Evolutionary conservation across 164 flowering plant genomes (phyloP).

Genomic region (Aristolochia fimbriata): DNA sequence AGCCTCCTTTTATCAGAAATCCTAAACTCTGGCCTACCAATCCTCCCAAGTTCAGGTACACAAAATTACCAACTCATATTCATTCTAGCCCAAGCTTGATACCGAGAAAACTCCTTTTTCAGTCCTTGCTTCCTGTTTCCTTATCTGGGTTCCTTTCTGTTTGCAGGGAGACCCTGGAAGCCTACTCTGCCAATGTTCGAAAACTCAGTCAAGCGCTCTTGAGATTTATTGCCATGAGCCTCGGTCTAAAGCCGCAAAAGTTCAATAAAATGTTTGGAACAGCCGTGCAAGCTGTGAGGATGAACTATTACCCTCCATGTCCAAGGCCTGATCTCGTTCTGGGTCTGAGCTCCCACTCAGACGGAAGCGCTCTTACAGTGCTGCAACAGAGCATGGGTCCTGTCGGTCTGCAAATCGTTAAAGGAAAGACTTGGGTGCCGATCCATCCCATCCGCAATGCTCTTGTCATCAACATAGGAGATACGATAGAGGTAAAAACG

Average conservation of each 20-base stretch:
- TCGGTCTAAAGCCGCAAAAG: conserved; percentile 32
- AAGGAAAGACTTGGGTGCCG: conserved; percentile 59
- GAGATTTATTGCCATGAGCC: conserved; percentile 49
- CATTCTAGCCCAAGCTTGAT: neutral
- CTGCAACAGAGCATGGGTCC: conserved; percentile 61
- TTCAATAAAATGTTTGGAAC: conserved; percentile 70
- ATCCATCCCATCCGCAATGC: conserved; percentile 64
- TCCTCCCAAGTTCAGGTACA: conserved; percentile 61
- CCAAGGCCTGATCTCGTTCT: conserved; percentile 79
- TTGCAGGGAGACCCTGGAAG: conserved; percentile 56
- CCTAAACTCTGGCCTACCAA: conserved; percentile 42
- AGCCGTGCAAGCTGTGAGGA: conserved; percentile 81
- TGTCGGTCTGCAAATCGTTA: conserved; percentile 78
- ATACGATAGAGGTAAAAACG: conserved; percentile 64
- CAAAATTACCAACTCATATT: neutral
- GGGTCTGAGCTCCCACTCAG: conserved; percentile 89
- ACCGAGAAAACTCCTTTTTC: too few relatives aligned
- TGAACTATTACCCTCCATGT: conserved; percentile 95
- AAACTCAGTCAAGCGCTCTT: conserved; percentile 48
- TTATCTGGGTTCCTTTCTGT: neutral
- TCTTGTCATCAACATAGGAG: conserved; percentile 84
- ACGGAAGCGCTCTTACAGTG: conserved; percentile 90
- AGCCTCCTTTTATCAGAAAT: conserved; percentile 20
- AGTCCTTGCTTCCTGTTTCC: too few relatives aligned
- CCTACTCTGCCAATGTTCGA: conserved; percentile 48